Percentiles rank a stretch among this genome's conserved stretches.
These are phyloP conservation scores for Boletus insuetus DNA, from an alignment of 768 basidiomycete species.

Conservation along the genomic window DNA sequence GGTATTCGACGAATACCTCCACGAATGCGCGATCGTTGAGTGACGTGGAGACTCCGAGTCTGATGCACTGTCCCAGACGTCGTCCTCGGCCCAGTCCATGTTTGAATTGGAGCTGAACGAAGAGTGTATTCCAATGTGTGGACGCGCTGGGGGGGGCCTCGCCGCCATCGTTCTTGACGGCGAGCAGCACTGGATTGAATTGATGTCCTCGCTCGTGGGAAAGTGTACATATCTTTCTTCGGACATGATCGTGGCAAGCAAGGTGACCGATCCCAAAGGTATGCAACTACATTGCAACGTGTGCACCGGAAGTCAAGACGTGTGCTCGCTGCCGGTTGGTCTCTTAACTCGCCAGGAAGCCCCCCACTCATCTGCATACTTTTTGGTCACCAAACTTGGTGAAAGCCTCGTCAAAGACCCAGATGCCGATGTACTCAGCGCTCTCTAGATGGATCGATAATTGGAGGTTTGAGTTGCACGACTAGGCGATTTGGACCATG, in stretches of 20 bases:
- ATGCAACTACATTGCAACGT: no score
- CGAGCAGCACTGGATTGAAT: conserved; percentile 2
- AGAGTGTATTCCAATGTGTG: conserved; percentile 65
- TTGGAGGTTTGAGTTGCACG: conserved; percentile 21
- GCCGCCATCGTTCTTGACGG: conserved; percentile 42
- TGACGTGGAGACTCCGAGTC: conserved; percentile 70
- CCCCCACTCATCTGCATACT: conserved; percentile 3
- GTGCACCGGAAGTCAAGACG: no score
- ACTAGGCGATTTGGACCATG: conserved; percentile 20
- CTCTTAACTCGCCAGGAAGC: no score
- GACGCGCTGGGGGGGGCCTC: conserved; percentile 69
- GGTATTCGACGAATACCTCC: conserved; percentile 34
- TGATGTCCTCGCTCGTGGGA: conserved; percentile 8
- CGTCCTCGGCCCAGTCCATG: conserved; percentile 78
- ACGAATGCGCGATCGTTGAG: conserved; percentile 47
- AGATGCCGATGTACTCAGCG: conserved; percentile 11
- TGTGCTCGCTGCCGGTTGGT: no score
- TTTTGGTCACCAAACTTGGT: conserved; percentile 18
- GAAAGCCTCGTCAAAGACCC: conserved; percentile 13
- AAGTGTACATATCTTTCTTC: neutral
- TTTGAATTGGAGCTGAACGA: conserved; percentile 43
- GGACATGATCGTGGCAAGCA: neutral
- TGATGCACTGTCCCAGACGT: conserved; percentile 82
- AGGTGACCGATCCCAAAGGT: no score
- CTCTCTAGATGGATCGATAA: conserved; percentile 27